phyloP scores from a whole-genome alignment of 2,329 filamentous ascomycete genomes.

The Hymenoscyphus fraxineus region DNA sequence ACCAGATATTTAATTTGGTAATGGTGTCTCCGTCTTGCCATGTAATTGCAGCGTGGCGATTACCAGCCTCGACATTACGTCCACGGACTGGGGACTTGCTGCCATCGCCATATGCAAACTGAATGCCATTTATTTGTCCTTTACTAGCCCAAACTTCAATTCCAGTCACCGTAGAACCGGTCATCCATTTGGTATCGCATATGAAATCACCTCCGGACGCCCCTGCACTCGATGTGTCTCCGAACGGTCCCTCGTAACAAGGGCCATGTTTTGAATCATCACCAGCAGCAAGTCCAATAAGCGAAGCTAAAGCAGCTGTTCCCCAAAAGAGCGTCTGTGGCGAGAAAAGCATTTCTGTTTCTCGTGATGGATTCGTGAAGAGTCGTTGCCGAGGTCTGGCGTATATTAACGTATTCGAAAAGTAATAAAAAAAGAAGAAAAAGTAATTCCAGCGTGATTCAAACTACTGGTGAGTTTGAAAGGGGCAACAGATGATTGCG shows the following conservation, averaged over 20 bases:
- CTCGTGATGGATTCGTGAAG: neutral
- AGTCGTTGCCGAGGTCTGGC: neutral
- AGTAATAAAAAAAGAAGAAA: neutral
- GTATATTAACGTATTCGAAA: neutral
- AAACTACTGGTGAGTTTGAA: neutral
- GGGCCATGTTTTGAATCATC: neutral
- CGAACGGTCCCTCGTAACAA: neutral
- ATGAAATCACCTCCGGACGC: neutral
- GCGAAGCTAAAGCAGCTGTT: neutral
- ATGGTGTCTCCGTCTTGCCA: conserved; percentile 3
- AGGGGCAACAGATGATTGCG: no score
- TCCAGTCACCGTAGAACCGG: neutral
- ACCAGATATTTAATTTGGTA: neutral
- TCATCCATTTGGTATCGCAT: neutral
- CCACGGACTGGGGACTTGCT: conserved; percentile 1
- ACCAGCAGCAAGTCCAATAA: neutral
- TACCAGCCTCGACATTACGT: neutral
- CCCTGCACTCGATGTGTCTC: neutral
- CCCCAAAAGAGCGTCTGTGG: neutral
- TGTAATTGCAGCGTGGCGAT: neutral
- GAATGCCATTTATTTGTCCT: conserved; percentile 2
- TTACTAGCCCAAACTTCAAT: conserved; percentile 3
- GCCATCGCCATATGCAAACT: conserved; percentile 6
- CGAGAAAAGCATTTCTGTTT: neutral
- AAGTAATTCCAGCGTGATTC: neutral